A percentile compares a stretch with the other conserved stretches of the same genome.
These are phyloP conservation scores for Pachysandra terminalis DNA, from an alignment of 164 flowering plant genomes.

Conservation along the genomic window DNA sequence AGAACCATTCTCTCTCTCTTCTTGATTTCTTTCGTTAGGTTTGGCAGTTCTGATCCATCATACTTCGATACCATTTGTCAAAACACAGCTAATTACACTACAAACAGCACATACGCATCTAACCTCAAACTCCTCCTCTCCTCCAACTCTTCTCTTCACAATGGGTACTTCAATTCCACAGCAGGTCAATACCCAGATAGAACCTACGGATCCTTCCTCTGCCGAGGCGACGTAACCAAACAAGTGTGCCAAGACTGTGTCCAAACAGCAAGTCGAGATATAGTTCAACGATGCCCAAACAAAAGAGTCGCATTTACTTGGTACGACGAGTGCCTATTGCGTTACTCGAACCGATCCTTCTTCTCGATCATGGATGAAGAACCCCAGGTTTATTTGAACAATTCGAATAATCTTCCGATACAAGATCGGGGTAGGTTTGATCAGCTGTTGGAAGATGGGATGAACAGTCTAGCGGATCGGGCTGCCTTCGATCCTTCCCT, in stretches of 20 bases:
- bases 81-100: background rate
- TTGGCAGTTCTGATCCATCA: background rate
- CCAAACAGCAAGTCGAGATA: background rate
- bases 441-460: background rate
- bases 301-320: constrained; percentile 10
- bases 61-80: background rate
- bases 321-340: constrained; percentile 20
- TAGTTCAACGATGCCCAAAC: constrained; percentile 8
- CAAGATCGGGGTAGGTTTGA: background rate
- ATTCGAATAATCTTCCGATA: background rate
- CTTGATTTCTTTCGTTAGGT: background rate
- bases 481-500: constrained; percentile 4
- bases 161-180: constrained; percentile 23
- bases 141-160: constrained; percentile 2
- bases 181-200: constrained; percentile 15
- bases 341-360: constrained; percentile 22
- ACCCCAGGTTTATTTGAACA: constrained; percentile 1
- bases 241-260: constrained; percentile 17
- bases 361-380: constrained; percentile 4
- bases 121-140: constrained; percentile 29
- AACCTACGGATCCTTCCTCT: constrained; percentile 13
- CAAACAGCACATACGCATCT: background rate
- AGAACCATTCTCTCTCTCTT: no score
- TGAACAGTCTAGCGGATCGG: background rate
- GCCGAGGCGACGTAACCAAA: constrained; percentile 18